phyloP scores from a whole-genome alignment of 129 eudicot species.

The Flaveria brownii region DNA sequence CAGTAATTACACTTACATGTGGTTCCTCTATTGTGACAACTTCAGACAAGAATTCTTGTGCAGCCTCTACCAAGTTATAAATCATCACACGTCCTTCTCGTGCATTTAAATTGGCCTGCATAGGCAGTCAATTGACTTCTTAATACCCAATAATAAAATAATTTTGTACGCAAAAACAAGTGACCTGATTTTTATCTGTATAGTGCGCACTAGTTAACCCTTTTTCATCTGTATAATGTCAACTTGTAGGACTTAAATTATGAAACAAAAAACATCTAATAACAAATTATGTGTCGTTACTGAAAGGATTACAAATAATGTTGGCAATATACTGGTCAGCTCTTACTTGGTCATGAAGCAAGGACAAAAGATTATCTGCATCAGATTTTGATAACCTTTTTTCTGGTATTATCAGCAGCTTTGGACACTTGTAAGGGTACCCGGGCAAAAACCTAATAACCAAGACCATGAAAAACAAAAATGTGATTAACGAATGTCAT shows the following conservation, averaged over 20 bases:
- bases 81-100: slow-evolving; percentile 99
- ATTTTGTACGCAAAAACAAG: slow-evolving; percentile 1
- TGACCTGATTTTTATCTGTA: slow-evolving; percentile 5
- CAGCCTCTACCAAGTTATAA: slow-evolving; percentile 95
- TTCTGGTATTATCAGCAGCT: slow-evolving; percentile 69
- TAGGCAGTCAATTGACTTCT: slow-evolving; percentile 14
- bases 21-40: slow-evolving; percentile 54
- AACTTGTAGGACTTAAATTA: not conserved
- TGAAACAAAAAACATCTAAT: slow-evolving; percentile 12
- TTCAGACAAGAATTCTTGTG: slow-evolving; percentile 98
- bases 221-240: not conserved
- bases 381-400: slow-evolving; percentile 78
- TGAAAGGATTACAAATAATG: not conserved
- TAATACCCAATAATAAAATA: slow-evolving; percentile 14
- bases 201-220: slow-evolving; percentile 14
- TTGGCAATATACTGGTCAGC: slow-evolving; percentile 10
- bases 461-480: slow-evolving; percentile 28
- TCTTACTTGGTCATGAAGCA: slow-evolving; percentile 86
- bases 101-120: slow-evolving; percentile 90
- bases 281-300: not conserved
- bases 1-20: slow-evolving; percentile 40
- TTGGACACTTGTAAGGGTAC: slow-evolving; percentile 91
- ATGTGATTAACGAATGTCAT: not conserved
- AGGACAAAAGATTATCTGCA: slow-evolving; percentile 70
- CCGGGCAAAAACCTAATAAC: slow-evolving; percentile 74